Evolutionary conservation across 2,329 filamentous ascomycete species (phyloP).

Genomic region (Arthrobotrys megalospora): DNA sequence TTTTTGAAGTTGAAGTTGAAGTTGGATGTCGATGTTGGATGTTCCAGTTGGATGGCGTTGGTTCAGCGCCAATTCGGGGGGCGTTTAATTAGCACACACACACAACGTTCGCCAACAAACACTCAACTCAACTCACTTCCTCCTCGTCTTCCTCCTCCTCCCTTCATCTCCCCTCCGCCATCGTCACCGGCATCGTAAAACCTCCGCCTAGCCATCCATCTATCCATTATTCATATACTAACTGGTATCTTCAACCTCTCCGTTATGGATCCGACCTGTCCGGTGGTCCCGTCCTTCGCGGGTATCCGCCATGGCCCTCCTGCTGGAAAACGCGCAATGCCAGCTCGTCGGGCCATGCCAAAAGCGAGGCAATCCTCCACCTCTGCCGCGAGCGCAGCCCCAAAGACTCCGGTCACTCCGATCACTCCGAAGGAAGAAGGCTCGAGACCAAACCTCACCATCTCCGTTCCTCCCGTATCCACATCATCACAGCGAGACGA

Average conservation of each 20-base stretch:
- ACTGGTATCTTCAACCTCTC: not conserved
- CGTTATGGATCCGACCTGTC: slow-evolving; percentile 46
- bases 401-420: slow-evolving; percentile 33
- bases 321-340: slow-evolving; percentile 50
- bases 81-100: slow-evolving; percentile 23
- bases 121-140: not conserved
- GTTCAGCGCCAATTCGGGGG: not conserved
- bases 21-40: not conserved
- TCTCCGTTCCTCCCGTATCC: slow-evolving; percentile 14
- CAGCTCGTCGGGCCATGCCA: slow-evolving; percentile 49
- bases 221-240: not conserved
- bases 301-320: slow-evolving; percentile 35
- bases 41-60: not conserved
- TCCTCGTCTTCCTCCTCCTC: slow-evolving; percentile 8
- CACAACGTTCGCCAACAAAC: slow-evolving; percentile 25
- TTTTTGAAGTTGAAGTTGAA: not conserved
- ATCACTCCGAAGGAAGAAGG: slow-evolving; percentile 26
- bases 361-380: slow-evolving; percentile 48
- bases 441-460: slow-evolving; percentile 35
- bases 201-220: not conserved
- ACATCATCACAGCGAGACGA: slow-evolving; percentile 29
- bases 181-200: slow-evolving; percentile 13
- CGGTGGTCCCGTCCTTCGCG: slow-evolving; percentile 51
- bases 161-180: slow-evolving; percentile 23
- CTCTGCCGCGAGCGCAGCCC: slow-evolving; percentile 18